A percentile compares a stretch with the other conserved stretches of the same genome.
These are phyloP conservation scores for Kluyveromyces sp. DNA, from an alignment of 1,139 yeast species.

Conservation along the genomic window DNA sequence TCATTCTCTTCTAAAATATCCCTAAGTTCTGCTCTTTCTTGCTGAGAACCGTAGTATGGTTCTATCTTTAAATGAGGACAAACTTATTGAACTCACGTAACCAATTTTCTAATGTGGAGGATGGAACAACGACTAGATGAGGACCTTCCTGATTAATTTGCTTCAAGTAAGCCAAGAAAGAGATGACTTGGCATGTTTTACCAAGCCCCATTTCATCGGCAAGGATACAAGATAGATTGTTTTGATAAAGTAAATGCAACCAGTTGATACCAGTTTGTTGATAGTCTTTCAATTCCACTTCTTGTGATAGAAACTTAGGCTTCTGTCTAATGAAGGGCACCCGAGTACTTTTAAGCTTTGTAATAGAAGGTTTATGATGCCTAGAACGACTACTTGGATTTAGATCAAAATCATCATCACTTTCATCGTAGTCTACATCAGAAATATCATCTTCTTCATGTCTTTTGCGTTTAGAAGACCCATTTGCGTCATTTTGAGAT, in stretches of 20 bases:
- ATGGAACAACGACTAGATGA: constrained; percentile 84
- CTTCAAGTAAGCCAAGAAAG: constrained; percentile 82
- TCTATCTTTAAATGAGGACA: constrained; percentile 76
- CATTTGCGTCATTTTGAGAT: constrained; percentile 17
- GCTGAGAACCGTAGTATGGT: constrained; percentile 86
- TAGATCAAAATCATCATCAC: constrained; percentile 15
- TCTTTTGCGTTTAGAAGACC: constrained; percentile 16
- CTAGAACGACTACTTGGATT: constrained; percentile 9
- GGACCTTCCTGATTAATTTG: constrained; percentile 58
- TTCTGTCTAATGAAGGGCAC: constrained; percentile 57
- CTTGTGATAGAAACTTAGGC: constrained; percentile 58
- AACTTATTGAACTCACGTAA: constrained; percentile 85
- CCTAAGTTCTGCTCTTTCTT: constrained; percentile 78
- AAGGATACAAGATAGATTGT: constrained; percentile 77
- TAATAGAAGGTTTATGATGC: constrained; percentile 8
- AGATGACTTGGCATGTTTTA: constrained; percentile 90
- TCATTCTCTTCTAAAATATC: constrained; percentile 48
- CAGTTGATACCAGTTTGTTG: constrained; percentile 96
- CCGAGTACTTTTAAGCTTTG: constrained; percentile 15
- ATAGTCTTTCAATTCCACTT: constrained; percentile 68
- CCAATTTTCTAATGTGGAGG: constrained; percentile 97
- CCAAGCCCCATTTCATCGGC: constrained; percentile 99
- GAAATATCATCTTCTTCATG: constrained; percentile 30
- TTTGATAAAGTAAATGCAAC: constrained; percentile 72
- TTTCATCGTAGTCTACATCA: constrained; percentile 22